Conservation (phyloP, 2,329 filamentous ascomycete genomes). For the Dendryphion nanum region DNA sequence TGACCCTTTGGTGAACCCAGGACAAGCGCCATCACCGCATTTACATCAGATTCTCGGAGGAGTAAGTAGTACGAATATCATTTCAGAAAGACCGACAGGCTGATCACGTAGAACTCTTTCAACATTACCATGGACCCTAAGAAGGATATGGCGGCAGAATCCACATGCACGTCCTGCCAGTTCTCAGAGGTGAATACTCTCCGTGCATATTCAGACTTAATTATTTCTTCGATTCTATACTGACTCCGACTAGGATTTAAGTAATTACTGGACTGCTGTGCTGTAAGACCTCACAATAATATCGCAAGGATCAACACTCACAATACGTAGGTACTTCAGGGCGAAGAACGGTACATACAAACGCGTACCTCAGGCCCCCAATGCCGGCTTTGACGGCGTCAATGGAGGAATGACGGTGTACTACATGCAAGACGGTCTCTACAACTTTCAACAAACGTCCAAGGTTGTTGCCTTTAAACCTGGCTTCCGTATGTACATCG, state of each 20-base stretch:
- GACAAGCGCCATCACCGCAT: conserved; percentile 21
- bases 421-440: conserved; percentile 28
- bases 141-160: conserved; percentile 20
- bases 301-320: not conserved
- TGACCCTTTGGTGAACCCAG: conserved; percentile 25
- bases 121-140: conserved; percentile 21
- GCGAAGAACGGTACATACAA: conserved; percentile 22
- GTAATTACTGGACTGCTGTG: conserved; percentile 31
- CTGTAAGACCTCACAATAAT: conserved; percentile 16
- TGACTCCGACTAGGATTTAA: conserved; percentile 25
- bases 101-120: conserved; percentile 16
- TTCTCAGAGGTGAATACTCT: conserved; percentile 16
- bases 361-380: conserved; percentile 14
- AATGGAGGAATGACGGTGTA: conserved; percentile 22
- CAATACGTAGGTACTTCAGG: conserved; percentile 20
- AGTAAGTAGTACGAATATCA: conserved; percentile 4
- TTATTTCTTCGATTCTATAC: too few species aligned
- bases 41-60: conserved; percentile 25
- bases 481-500: conserved; percentile 28
- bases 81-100: too few species aligned
- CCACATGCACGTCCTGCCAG: conserved; percentile 26
- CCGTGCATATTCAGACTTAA: too few species aligned
- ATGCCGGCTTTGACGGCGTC: conserved; percentile 20
- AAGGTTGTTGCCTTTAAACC: conserved; percentile 45
- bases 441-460: conserved; percentile 23